These are phyloP conservation scores for Colletotrichum falcatum DNA, from an alignment of 2,329 filamentous ascomycete species.

Conservation along the genomic window DNA sequence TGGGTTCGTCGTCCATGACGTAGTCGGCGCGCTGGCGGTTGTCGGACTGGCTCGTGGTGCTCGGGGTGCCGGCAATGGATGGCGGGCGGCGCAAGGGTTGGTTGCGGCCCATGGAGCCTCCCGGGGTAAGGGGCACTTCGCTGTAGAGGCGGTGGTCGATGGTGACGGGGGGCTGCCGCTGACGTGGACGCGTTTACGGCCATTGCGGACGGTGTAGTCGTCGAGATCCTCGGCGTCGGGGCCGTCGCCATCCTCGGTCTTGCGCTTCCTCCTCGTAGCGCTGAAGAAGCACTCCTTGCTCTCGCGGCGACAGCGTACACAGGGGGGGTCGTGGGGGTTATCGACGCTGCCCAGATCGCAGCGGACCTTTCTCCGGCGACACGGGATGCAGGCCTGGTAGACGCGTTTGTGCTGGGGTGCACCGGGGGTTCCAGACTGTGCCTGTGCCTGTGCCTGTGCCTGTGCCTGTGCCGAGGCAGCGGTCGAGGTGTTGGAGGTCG, in stretches of 20 bases:
- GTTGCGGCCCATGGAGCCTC: conserved; percentile 72
- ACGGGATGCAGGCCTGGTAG: conserved; percentile 73
- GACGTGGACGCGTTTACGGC: conserved; percentile 73
- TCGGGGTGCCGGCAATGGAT: conserved; percentile 47
- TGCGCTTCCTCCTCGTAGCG: conserved; percentile 91
- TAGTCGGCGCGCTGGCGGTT: conserved; percentile 51
- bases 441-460: conserved; percentile 13
- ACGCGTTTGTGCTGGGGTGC: conserved; percentile 67
- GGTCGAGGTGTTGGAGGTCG: conserved; percentile 39
- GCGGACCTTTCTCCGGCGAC: conserved; percentile 71
- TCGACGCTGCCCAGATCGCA: conserved; percentile 82
- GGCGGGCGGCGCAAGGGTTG: conserved; percentile 75
- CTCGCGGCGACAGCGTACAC: conserved; percentile 92
- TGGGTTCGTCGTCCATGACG: conserved; percentile 63
- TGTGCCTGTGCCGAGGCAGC: conserved; percentile 24
- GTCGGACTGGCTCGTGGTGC: conserved; percentile 46
- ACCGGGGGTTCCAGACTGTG: conserved; percentile 17
- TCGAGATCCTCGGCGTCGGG: conserved; percentile 60
- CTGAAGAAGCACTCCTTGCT: conserved; percentile 98
- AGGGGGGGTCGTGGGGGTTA: conserved; percentile 93
- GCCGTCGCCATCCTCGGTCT: conserved; percentile 71
- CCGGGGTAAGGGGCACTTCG: conserved; percentile 72
- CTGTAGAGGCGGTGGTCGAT: conserved; percentile 61
- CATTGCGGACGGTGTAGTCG: conserved; percentile 79
- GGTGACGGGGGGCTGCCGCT: conserved; percentile 57